phyloP scores from a whole-genome alignment of 1,284 basidiomycete species.

The Apiotrichum montevideense region DNA sequence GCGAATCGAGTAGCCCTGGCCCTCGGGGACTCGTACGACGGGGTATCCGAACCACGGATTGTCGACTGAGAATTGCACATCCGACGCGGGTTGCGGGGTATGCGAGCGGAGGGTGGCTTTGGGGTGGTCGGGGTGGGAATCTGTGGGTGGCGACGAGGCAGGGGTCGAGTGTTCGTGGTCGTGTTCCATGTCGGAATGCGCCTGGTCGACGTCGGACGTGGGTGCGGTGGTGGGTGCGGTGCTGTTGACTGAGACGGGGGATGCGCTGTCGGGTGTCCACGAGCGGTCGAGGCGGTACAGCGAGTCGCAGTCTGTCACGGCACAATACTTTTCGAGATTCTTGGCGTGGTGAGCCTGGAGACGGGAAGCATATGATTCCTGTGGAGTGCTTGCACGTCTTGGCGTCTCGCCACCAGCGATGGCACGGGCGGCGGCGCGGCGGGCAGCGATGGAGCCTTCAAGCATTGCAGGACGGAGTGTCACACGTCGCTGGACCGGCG shows the following conservation, averaged over 20 bases:
- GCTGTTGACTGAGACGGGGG: background rate
- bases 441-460: constrained; percentile 17
- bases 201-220: background rate
- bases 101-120: background rate
- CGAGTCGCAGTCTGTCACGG: constrained; percentile 2
- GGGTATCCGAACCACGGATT: constrained; percentile 48
- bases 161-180: background rate
- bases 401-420: background rate
- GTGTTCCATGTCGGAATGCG: background rate
- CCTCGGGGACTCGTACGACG: constrained; percentile 26
- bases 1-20: constrained; percentile 21
- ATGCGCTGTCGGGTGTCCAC: background rate
- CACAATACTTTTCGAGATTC: constrained; percentile 24
- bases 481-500: constrained; percentile 2
- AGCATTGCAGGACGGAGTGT: constrained; percentile 26
- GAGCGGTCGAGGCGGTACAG: background rate
- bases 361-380: constrained; percentile 31
- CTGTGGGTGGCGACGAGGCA: background rate
- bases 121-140: background rate
- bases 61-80: constrained; percentile 16
- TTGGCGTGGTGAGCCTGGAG: constrained; percentile 39
- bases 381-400: constrained; percentile 4
- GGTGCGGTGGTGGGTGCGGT: background rate
- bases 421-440: constrained; percentile 11
- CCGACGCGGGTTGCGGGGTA: background rate